A percentile compares a stretch with the other conserved stretches of the same genome.
Conservation (phyloP, 1,139 yeast species). For the Geotrichum phurueaensis region DNA sequence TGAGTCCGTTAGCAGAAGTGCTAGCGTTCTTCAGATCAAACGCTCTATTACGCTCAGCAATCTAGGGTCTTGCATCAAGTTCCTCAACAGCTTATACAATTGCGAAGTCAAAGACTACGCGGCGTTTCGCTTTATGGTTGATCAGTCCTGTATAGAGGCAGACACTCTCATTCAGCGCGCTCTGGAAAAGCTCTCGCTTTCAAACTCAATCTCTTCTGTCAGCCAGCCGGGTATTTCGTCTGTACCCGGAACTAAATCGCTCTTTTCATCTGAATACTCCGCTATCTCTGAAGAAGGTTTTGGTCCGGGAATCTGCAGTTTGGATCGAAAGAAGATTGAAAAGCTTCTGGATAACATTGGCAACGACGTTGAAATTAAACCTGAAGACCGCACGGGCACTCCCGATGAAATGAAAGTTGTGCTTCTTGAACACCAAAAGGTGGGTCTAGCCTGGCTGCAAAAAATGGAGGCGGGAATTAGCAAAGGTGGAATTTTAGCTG, state of each 20-base stretch:
- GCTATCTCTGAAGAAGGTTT: not conserved
- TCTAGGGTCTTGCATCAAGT: not conserved
- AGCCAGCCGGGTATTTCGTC: not conserved
- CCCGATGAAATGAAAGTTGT: slow-evolving; percentile 64
- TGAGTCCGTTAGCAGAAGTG: not conserved
- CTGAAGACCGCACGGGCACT: slow-evolving; percentile 53
- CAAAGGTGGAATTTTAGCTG: slow-evolving; percentile 81
- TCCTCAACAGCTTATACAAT: not conserved
- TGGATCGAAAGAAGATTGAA: slow-evolving; percentile 40
- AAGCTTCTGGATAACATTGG: slow-evolving; percentile 58
- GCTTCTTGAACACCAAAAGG: slow-evolving; percentile 74
- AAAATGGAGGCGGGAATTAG: slow-evolving; percentile 49
- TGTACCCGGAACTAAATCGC: slow-evolving; percentile 1
- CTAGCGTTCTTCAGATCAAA: not conserved
- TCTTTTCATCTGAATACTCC: slow-evolving; percentile 1
- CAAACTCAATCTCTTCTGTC: not conserved
- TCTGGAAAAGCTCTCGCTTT: not conserved
- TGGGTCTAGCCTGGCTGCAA: slow-evolving; percentile 78
- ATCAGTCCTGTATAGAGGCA: not conserved
- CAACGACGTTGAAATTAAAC: slow-evolving; percentile 42
- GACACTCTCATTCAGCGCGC: not conserved
- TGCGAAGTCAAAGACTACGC: not conserved
- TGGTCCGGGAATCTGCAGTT: not conserved
- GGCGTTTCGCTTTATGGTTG: not conserved
- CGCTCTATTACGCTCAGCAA: not conserved